Percentiles rank a stretch among this genome's conserved stretches.
phyloP scores from a whole-genome alignment of 2,329 filamentous ascomycete genomes.

The Neobulgaria alba region DNA sequence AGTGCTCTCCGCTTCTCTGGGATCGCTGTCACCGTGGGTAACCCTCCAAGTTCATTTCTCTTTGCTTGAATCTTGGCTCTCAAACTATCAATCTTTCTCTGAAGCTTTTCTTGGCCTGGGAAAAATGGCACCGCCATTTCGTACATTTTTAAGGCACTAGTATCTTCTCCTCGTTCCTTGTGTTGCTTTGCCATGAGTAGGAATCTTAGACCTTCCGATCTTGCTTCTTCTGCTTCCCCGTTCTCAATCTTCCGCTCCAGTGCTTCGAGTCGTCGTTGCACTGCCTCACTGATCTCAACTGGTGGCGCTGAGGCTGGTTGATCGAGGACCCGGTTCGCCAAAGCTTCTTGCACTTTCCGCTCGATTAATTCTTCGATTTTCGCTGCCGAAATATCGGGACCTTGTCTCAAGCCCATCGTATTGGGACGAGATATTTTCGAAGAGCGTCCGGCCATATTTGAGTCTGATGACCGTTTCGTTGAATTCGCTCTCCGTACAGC shows the following conservation, averaged over 20 bases:
- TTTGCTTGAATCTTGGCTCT: conserved; percentile 40
- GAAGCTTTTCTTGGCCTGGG: conserved; percentile 70
- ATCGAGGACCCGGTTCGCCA: conserved; percentile 63
- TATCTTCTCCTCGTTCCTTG: conserved; percentile 72
- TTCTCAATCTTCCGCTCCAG: conserved; percentile 77
- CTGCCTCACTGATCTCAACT: conserved; percentile 59
- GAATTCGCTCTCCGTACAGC: conserved; percentile 6
- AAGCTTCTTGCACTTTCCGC: conserved; percentile 80
- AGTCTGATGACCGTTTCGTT: conserved; percentile 29
- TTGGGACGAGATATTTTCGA: conserved; percentile 38
- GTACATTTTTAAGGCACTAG: conserved; percentile 75
- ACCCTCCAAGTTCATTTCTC: conserved; percentile 22
- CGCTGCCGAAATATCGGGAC: conserved; percentile 50
- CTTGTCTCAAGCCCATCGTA: conserved; percentile 19
- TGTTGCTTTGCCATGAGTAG: conserved; percentile 89
- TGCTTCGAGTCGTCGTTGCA: conserved; percentile 73
- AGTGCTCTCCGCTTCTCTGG: conserved; percentile 12
- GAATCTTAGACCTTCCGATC: conserved; percentile 75
- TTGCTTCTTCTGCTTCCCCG: conserved; percentile 56
- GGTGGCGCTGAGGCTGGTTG: conserved; percentile 39
- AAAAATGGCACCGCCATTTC: conserved; percentile 78
- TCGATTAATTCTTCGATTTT: conserved; percentile 89
- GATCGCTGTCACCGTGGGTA: conserved; percentile 2
- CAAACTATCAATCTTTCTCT: conserved; percentile 60
- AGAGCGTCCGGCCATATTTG: conserved; percentile 31